These are phyloP conservation scores for Mucor racemosus DNA, from an alignment of 371 early-diverging fungal species.

Conservation along the genomic window DNA sequence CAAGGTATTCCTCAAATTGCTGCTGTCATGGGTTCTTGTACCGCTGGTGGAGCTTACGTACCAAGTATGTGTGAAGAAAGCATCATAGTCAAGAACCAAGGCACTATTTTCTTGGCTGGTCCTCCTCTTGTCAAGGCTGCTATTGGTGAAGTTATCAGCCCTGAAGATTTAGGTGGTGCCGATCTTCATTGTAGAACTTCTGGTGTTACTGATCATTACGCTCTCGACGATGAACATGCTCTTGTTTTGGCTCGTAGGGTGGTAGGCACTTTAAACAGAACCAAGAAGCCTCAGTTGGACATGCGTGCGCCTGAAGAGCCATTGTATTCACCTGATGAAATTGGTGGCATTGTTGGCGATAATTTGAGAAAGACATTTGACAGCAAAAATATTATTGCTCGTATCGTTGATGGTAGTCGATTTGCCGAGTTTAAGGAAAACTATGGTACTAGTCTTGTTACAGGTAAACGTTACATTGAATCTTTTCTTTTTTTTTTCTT, in stretches of 20 bases:
- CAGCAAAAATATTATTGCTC: constrained; percentile 92
- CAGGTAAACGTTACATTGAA: constrained; percentile 55
- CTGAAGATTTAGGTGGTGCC: constrained; percentile 97
- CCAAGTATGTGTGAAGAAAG: constrained; percentile 99
- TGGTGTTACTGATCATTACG: constrained; percentile 96
- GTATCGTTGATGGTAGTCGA: constrained; percentile 93
- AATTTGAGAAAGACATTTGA: constrained; percentile 93
- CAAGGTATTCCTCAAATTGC: constrained; percentile 94
- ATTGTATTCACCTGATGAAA: constrained; percentile 81
- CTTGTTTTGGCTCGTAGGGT: constrained; percentile 85
- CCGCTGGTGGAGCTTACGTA: constrained; percentile 98
- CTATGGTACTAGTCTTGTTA: constrained; percentile 93
- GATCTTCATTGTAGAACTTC: constrained; percentile 96
- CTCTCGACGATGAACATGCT: constrained; percentile 92
- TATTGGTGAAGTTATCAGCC: constrained; percentile 94
- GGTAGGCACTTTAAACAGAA: constrained; percentile 84
- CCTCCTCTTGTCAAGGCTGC: constrained; percentile 98
- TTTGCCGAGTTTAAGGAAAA: constrained; percentile 96
- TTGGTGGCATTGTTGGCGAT: constrained; percentile 96
- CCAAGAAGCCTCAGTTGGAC: constrained; percentile 63
- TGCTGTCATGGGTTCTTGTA: constrained; percentile 97
- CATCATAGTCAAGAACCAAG: constrained; percentile 95
- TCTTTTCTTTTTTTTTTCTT: background rate
- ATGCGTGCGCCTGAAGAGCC: constrained; percentile 76
- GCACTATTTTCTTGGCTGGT: constrained; percentile 97